Base-by-base conservation (phyloP, 1,284 basidiomycete genomes). In the Calocybe gambosa region DNA sequence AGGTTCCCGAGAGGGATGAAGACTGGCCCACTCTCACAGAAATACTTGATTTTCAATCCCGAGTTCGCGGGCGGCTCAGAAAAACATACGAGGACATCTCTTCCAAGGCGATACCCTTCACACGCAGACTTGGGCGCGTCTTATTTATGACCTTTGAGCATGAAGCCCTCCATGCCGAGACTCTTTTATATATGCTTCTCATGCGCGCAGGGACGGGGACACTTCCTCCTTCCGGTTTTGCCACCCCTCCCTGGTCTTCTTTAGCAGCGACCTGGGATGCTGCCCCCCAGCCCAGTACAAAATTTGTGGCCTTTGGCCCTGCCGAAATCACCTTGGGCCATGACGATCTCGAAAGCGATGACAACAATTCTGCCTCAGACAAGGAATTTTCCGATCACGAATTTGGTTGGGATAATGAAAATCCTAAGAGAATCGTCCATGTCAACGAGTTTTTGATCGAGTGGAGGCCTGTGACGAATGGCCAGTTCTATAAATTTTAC, bases 391-490 rank as follows among this genome's bases (percentile, higher is more conserved):
- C 68, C 12, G 65, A 66, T 13, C 87, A 94, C 58, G 82, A 86
- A 51, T 93, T 90, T 60, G 96, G 94, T 0, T 98, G 94, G 95
- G 96, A 99, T 64, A 94, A 92, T 58, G 95, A 99, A 70, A 75
- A 85, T 58, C 92, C 93, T 1, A 68, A 69, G 52, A 69, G 85
- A 18, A 61, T 62, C 13, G 76, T 83, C 10, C 56, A 74, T 0
- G 78, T 89, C 6, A 72, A 68, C 20, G 43, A 73, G 44, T 83
- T 97, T 71, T 75, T 72, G 50, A 85, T 96, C 43, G 83, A 86
- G 35, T 88, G 88, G 71, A 73, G 89, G 50, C 93, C 93, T 1
- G 74, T 98, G 40, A 89, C 84, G 41, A 99, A 98, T 57, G 82
- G 82, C 12, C 74, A 91, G 55, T 89, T 85, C 60, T 76, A 76